Conservation (phyloP, 306 rosid genomes). For the Leucaena leucocephala region DNA sequence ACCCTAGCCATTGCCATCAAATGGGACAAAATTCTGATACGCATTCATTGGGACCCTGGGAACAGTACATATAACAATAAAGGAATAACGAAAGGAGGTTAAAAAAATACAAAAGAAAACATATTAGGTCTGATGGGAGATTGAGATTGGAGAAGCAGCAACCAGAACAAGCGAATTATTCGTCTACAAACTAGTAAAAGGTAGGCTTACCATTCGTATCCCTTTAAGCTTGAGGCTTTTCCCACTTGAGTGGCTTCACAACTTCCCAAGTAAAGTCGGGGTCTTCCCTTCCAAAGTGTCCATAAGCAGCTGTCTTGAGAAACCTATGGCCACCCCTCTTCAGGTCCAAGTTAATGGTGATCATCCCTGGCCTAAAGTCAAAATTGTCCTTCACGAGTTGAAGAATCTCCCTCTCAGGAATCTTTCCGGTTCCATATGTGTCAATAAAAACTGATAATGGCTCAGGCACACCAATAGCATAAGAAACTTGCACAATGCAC, state of each 20-base stretch:
- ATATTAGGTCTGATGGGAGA: not conserved
- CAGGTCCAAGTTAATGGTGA: slow-evolving; percentile 33
- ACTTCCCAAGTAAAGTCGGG: slow-evolving; percentile 35
- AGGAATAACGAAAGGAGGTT: slow-evolving; percentile 1
- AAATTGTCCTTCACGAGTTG: slow-evolving; percentile 31
- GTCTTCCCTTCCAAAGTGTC: slow-evolving; percentile 32
- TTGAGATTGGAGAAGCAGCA: slow-evolving; percentile 29
- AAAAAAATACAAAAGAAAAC: not conserved
- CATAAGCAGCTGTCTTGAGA: slow-evolving; percentile 30
- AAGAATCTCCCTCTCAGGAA: slow-evolving; percentile 35
- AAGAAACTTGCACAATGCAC: slow-evolving; percentile 43
- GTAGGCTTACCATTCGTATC: slow-evolving; percentile 6
- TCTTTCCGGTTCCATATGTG: slow-evolving; percentile 24
- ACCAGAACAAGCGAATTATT: slow-evolving; percentile 57
- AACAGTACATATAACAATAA: slow-evolving; percentile 39
- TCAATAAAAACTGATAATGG: slow-evolving; percentile 40
- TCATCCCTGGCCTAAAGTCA: slow-evolving; percentile 35
- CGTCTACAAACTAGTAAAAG: slow-evolving; percentile 44
- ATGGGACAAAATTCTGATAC: slow-evolving; percentile 41
- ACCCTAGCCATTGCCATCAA: slow-evolving; percentile 31
- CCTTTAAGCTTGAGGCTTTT: slow-evolving; percentile 31
- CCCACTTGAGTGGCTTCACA: slow-evolving; percentile 37
- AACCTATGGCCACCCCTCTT: slow-evolving; percentile 40
- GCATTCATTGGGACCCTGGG: slow-evolving; percentile 41
- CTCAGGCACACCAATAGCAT: slow-evolving; percentile 44